Evolutionary conservation across 768 basidiomycete genomes (phyloP), one percentile per base, ranked within the genome.

Genomic region (Amanita exitialis): DNA sequence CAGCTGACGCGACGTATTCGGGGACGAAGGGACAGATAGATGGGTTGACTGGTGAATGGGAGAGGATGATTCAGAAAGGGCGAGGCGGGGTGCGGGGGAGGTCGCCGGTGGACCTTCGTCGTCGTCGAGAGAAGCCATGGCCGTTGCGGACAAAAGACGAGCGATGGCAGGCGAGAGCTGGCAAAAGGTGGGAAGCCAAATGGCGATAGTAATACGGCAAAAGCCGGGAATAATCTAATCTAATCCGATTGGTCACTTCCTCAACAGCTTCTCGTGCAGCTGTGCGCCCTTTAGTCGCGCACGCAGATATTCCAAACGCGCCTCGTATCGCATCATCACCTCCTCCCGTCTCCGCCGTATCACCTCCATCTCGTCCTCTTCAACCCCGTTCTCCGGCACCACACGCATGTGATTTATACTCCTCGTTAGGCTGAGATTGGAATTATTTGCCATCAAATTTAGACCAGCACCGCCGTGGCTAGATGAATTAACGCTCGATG

Each of bases 271-370:
- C 69, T 91, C 90, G 55, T 85, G 86, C 59, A 91, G 62, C 67
- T 90, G 84, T 1, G 87, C 89, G 16, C 85, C 83, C 66, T 89
- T 90, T 61, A 91, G 62, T 66, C 86, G 84, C 34, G 89, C 89
- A 32, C 84, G 78, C 57, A 91, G 68, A 61, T 86, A 91, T 55
- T 89, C 87, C 60, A 91, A 63, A 43, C 88, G 80, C 30, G 76
- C 76, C 50, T 86, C 82, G 59, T 91, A 91, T 57, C 87, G 76
- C 56, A 68, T 70, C 30, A 74, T 75, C 27, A 91, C 85, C 58
- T 89, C 87, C 49, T 77, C 80, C 34, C 85, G 70, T 55, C 86
- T 73, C 54, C 77, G 63, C 49, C 83, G 77, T 52, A 91, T 82
- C 49, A 87, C 86, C 12, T 73, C 71, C 69, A 88, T 71, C 66